A percentile compares a stretch with the other conserved stretches of the same genome.
Conservation (phyloP, 441 rosid genomes). For the Arabidopsis hybrid region DNA sequence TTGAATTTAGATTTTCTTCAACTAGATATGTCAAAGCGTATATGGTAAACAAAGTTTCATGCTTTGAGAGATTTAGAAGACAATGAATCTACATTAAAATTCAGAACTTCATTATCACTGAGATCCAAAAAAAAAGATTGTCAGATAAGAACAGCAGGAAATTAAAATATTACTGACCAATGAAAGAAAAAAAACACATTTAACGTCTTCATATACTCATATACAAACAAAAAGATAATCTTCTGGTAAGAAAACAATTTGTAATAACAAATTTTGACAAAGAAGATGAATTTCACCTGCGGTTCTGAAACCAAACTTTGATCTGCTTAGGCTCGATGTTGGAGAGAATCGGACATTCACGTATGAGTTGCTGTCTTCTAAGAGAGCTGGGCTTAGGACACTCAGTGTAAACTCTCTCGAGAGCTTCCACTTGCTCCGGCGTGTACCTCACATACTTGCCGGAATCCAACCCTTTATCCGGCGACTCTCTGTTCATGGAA, state of each 20-base stretch:
- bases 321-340: slow-evolving; percentile 94
- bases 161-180: background rate
- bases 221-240: slow-evolving; percentile 9
- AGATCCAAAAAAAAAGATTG: slow-evolving; percentile 27
- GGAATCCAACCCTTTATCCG: slow-evolving; percentile 70
- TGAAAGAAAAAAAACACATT: background rate
- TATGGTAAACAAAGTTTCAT: slow-evolving; percentile 22
- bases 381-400: slow-evolving; percentile 94
- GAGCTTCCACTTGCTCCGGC: slow-evolving; percentile 96
- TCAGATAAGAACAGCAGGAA: slow-evolving; percentile 17
- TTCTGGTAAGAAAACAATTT: too few species aligned
- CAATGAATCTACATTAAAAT: slow-evolving; percentile 34
- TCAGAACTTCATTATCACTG: slow-evolving; percentile 28
- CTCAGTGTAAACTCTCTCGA: slow-evolving; percentile 89
- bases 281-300: slow-evolving; percentile 57
- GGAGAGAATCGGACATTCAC: slow-evolving; percentile 90
- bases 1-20: slow-evolving; percentile 29
- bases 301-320: slow-evolving; percentile 99
- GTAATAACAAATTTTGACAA: too few species aligned
- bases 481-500: slow-evolving; percentile 60
- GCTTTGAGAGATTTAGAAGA: slow-evolving; percentile 13
- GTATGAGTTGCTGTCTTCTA: slow-evolving; percentile 87
- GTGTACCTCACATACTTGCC: slow-evolving; percentile 92
- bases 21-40: slow-evolving; percentile 22
- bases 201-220: background rate